Percentiles rank a stretch among this genome's conserved stretches.
Conservation (phyloP, 2,329 filamentous ascomycete genomes). For the Alternaria alternata region DNA sequence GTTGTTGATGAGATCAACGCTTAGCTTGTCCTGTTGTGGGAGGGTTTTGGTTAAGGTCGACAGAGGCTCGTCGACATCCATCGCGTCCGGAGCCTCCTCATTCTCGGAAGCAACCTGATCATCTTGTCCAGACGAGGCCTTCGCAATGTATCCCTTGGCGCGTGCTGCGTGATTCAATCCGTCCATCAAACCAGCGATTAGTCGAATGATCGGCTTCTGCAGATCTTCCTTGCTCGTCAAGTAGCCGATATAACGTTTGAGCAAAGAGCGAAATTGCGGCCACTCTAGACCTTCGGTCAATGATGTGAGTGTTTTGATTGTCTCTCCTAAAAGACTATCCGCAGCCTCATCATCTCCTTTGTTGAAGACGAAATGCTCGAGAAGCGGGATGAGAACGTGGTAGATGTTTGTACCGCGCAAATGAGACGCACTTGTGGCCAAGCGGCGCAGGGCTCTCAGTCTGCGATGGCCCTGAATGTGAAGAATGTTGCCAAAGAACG, state of each 20-base stretch:
- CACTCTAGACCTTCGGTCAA: conserved; percentile 83
- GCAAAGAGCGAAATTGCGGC: conserved; percentile 85
- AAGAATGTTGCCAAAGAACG: conserved; percentile 92
- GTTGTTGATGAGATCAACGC: conserved; percentile 74
- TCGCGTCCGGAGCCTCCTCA: conserved; percentile 23
- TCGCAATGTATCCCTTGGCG: conserved; percentile 43
- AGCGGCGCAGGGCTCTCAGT: conserved; percentile 79
- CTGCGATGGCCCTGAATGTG: conserved; percentile 89
- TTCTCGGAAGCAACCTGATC: conserved; percentile 53
- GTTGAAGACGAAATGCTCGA: conserved; percentile 94
- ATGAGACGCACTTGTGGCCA: conserved; percentile 74
- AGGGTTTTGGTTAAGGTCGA: conserved; percentile 68
- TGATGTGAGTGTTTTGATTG: conserved; percentile 79
- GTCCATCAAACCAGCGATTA: conserved; percentile 84
- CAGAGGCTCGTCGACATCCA: conserved; percentile 34
- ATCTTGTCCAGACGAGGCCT: conserved; percentile 33
- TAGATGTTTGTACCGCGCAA: conserved; percentile 81
- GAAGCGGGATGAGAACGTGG: conserved; percentile 86
- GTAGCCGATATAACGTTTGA: conserved; percentile 84
- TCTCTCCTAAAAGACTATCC: conserved; percentile 85
- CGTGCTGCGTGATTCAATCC: conserved; percentile 67
- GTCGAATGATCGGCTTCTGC: conserved; percentile 84
- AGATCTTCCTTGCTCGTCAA: conserved; percentile 80
- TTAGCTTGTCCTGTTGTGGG: conserved; percentile 72
- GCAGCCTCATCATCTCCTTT: conserved; percentile 77